Evolutionary conservation across 495 filamentous ascomycete species (phyloP).

Genomic region (Lasiosphaeria ovina): DNA sequence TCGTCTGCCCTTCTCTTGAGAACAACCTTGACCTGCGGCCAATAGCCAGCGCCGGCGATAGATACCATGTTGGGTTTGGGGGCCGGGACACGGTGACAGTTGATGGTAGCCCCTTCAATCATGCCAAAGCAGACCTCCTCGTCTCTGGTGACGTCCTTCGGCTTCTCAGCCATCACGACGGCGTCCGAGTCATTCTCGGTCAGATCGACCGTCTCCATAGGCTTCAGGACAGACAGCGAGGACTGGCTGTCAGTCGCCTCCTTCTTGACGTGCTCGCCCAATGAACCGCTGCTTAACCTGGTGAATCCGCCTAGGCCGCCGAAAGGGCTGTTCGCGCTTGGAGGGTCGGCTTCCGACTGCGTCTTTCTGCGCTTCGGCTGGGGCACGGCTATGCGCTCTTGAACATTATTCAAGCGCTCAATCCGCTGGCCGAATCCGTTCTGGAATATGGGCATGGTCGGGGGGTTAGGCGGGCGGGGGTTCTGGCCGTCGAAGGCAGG

Average conservation of each 20-base stretch:
- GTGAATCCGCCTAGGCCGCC: neutral
- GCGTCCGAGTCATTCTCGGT: conserved; percentile 60
- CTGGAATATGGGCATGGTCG: conserved; percentile 19
- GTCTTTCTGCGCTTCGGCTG: conserved; percentile 63
- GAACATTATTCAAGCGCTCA: conserved; percentile 71
- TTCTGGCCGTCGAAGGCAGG: conserved; percentile 9
- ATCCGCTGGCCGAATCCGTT: conserved; percentile 51
- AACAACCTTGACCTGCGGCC: conserved; percentile 71
- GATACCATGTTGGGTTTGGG: conserved; percentile 59
- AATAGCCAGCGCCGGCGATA: conserved; percentile 49
- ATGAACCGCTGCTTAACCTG: conserved; percentile 50
- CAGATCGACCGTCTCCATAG: conserved; percentile 59
- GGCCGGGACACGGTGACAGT: conserved; percentile 62
- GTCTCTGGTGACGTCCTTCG: conserved; percentile 34
- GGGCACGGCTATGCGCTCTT: conserved; percentile 58
- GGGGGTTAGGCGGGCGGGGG: conserved; percentile 11
- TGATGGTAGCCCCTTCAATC: conserved; percentile 65
- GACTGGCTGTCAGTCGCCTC: conserved; percentile 44
- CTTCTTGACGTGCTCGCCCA: conserved; percentile 64
- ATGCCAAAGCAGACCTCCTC: conserved; percentile 84
- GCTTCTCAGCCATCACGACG: conserved; percentile 41
- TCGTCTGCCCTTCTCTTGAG: conserved; percentile 57
- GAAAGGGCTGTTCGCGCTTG: conserved; percentile 40
- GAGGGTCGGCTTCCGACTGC: conserved; percentile 43
- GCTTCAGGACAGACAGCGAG: conserved; percentile 15